phyloP scores from a whole-genome alignment of 2,329 filamentous ascomycete species.

The Fusarium armeniacum region DNA sequence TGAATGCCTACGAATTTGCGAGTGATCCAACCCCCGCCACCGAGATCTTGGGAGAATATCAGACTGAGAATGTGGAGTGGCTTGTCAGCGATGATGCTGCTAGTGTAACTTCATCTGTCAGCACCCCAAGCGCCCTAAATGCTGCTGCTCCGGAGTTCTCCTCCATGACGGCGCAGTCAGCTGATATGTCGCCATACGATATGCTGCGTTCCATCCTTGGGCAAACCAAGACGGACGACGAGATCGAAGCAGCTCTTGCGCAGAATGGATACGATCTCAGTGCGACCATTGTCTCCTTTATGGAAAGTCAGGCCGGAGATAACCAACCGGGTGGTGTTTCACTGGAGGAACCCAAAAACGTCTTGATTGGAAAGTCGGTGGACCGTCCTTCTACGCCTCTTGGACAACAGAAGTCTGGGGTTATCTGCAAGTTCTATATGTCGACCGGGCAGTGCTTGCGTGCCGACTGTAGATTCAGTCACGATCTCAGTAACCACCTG shows the following conservation, averaged over 20 bases:
- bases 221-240: constrained; percentile 89
- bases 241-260: constrained; percentile 92
- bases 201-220: constrained; percentile 96
- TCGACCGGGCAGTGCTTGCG: constrained; percentile 95
- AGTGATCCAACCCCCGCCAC: constrained; percentile 84
- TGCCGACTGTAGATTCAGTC: constrained; percentile 96
- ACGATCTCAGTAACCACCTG: constrained; percentile 93
- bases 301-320: constrained; percentile 72
- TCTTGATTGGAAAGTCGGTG: constrained; percentile 92
- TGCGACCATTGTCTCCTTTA: constrained; percentile 89
- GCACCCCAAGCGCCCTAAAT: constrained; percentile 79
- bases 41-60: constrained; percentile 91
- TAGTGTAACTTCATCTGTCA: constrained; percentile 81
- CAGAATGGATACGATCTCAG: constrained; percentile 93
- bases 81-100: constrained; percentile 89
- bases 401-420: constrained; percentile 82
- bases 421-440: constrained; percentile 97
- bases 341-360: constrained; percentile 70
- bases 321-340: constrained; percentile 53
- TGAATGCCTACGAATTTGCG: constrained; percentile 95
- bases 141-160: constrained; percentile 85
- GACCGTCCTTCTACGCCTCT: constrained; percentile 83
- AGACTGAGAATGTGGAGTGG: constrained; percentile 97
- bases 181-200: constrained; percentile 97
- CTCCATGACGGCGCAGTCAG: constrained; percentile 71